Evolutionary conservation across 2,329 filamentous ascomycete genomes (phyloP).

Genomic region (Rhinocladiella mackenziei): DNA sequence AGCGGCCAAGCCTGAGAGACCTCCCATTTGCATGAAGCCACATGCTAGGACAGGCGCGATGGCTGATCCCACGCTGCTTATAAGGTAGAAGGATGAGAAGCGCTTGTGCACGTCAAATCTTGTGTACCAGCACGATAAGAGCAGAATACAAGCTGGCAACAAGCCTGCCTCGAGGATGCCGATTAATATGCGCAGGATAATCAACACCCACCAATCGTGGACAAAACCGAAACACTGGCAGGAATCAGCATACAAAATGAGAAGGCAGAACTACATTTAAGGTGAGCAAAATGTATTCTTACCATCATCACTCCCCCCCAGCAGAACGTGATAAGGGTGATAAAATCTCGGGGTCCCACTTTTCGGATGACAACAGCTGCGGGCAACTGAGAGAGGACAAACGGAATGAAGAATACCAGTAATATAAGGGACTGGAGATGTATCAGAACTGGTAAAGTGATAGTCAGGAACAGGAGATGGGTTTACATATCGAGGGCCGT

Average conservation of each 20-base stretch:
- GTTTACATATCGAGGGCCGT: too few relatives aligned
- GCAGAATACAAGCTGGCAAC: conserved; percentile 35
- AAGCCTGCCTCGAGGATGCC: not conserved
- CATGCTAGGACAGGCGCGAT: conserved; percentile 24
- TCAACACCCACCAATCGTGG: not conserved
- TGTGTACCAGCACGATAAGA: conserved; percentile 40
- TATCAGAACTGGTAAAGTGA: too few relatives aligned
- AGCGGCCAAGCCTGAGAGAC: conserved; percentile 26
- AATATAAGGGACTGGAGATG: too few relatives aligned
- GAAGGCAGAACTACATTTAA: not conserved
- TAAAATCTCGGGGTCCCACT: not conserved
- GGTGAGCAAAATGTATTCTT: not conserved
- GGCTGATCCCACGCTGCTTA: conserved; percentile 19
- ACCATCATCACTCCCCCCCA: not conserved
- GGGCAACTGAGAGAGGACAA: conserved; percentile 64
- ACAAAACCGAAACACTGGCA: not conserved
- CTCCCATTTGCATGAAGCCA: conserved; percentile 24
- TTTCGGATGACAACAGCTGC: conserved; percentile 7
- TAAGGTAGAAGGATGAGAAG: conserved; percentile 21
- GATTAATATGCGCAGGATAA: not conserved
- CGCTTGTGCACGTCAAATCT: conserved; percentile 24
- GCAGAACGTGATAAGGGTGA: not conserved
- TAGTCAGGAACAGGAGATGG: too few relatives aligned
- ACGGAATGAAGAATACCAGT: conserved; percentile 67
- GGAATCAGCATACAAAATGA: not conserved